phyloP scores from a whole-genome alignment of 495 filamentous ascomycete genomes.

The Cercophora scortea region DNA sequence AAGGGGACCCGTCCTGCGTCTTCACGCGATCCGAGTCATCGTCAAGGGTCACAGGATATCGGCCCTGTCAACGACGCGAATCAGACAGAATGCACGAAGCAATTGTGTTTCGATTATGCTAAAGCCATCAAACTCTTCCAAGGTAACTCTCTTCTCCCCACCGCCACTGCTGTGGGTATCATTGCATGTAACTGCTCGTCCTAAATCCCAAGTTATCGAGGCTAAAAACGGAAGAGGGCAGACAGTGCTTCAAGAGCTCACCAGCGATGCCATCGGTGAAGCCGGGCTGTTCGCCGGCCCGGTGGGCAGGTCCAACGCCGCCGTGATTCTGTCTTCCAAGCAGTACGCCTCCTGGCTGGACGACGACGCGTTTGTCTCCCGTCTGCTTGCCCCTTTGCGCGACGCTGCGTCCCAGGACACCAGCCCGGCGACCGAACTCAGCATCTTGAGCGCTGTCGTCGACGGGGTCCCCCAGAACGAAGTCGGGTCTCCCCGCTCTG shows the following conservation, averaged over 20 bases:
- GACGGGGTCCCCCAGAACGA: conserved; percentile 25
- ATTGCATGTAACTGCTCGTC: no score
- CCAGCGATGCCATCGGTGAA: no score
- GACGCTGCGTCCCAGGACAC: neutral
- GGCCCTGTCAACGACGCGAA: no score
- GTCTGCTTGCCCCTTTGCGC: conserved; percentile 13
- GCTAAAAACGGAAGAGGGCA: neutral
- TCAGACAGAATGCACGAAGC: no score
- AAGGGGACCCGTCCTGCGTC: neutral
- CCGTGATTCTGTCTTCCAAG: conserved; percentile 28
- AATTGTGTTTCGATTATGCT: no score
- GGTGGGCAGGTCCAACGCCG: conserved; percentile 8
- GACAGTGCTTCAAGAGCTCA: neutral
- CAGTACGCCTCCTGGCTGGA: conserved; percentile 29
- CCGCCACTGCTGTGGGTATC: no score
- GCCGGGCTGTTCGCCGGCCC: no score
- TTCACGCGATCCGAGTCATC: neutral
- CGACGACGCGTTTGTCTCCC: conserved; percentile 27
- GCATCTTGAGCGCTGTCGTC: conserved; percentile 27
- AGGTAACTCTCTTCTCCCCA: no score
- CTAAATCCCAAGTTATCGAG: no score
- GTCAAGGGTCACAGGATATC: no score
- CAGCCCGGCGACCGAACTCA: conserved; percentile 1
- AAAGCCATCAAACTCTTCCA: no score
- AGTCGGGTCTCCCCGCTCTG: conserved; percentile 2